These are phyloP conservation scores for Ophiostoma australiae DNA, from an alignment of 2,329 filamentous ascomycete species.

Conservation along the genomic window DNA sequence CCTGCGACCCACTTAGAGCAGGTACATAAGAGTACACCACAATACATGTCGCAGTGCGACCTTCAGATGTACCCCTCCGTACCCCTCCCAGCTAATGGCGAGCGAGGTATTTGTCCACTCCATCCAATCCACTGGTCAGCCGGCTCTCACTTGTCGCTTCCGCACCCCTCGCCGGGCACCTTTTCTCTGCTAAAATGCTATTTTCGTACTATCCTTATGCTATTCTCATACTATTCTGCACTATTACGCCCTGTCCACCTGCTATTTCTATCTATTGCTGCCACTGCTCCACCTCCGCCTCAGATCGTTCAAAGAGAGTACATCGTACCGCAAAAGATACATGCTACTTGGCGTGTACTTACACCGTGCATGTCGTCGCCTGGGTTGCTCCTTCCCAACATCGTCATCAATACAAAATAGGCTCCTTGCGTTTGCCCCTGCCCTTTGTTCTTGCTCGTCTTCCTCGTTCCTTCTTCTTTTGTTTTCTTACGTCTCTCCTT, in stretches of 20 bases:
- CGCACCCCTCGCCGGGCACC: background rate
- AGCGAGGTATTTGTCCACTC: constrained; percentile 26
- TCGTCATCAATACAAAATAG: constrained; percentile 19
- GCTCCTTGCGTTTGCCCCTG: constrained; percentile 17
- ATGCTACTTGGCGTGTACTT: constrained; percentile 12
- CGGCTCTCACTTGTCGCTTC: constrained; percentile 19
- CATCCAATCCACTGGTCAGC: constrained; percentile 12
- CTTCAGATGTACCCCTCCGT: constrained; percentile 9
- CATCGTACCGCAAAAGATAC: background rate
- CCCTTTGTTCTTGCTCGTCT: constrained; percentile 8
- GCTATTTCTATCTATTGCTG: background rate
- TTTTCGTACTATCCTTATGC: constrained; percentile 14
- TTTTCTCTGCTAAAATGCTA: background rate
- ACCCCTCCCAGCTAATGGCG: constrained; percentile 25
- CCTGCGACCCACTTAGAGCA: background rate
- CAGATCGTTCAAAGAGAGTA: constrained; percentile 1
- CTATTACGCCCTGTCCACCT: constrained; percentile 4
- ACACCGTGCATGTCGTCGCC: constrained; percentile 18
- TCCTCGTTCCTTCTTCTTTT: constrained; percentile 15
- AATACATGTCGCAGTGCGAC: too few species aligned
- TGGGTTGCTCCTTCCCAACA: constrained; percentile 20
- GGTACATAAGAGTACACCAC: background rate
- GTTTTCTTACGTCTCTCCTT: constrained; percentile 10
- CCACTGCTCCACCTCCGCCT: constrained; percentile 15
- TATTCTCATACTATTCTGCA: constrained; percentile 21